phyloP scores from a whole-genome alignment of 1,284 basidiomycete species.

The Filobasidium uniguttulatum region DNA sequence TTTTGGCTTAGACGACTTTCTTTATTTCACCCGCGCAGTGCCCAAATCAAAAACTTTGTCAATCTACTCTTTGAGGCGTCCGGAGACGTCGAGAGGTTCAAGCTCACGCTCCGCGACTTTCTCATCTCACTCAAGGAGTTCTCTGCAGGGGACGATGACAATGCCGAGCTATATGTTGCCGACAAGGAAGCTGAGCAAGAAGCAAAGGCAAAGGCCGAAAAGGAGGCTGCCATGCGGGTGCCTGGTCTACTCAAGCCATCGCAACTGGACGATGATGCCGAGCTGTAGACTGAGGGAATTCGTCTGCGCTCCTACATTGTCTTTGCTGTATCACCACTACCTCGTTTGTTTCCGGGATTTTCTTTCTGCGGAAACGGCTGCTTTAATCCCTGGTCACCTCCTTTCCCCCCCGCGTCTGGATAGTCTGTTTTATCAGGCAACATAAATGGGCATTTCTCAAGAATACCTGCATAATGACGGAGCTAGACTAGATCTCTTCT shows the following conservation, averaged over 20 bases:
- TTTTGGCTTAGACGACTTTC: neutral
- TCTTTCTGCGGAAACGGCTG: too few relatives aligned
- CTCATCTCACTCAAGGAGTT: slow-evolving; percentile 84
- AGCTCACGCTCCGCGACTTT: slow-evolving; percentile 71
- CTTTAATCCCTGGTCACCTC: too few relatives aligned
- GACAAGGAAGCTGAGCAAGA: slow-evolving; percentile 83
- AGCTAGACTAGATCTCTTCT: too few relatives aligned
- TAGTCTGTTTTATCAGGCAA: too few relatives aligned
- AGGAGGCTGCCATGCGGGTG: slow-evolving; percentile 77
- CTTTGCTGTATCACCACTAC: too few relatives aligned
- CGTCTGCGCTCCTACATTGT: too few relatives aligned
- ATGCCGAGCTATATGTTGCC: slow-evolving; percentile 76
- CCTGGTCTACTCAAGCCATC: slow-evolving; percentile 98
- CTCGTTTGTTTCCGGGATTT: too few relatives aligned
- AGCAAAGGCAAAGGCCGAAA: slow-evolving; percentile 58
- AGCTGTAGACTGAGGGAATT: slow-evolving; percentile 23
- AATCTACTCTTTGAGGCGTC: slow-evolving; percentile 71
- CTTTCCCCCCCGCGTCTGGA: too few relatives aligned
- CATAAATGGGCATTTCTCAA: too few relatives aligned
- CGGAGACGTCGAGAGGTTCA: slow-evolving; percentile 83
- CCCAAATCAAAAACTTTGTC: slow-evolving; percentile 68
- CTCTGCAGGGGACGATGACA: slow-evolving; percentile 46
- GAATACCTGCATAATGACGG: too few relatives aligned
- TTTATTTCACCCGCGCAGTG: slow-evolving; percentile 23
- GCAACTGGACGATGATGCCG: slow-evolving; percentile 65